Percentiles rank a stretch among this genome's conserved stretches.
Conservation (phyloP, 1,284 basidiomycete species). For the Sanghuangporus baumii region DNA sequence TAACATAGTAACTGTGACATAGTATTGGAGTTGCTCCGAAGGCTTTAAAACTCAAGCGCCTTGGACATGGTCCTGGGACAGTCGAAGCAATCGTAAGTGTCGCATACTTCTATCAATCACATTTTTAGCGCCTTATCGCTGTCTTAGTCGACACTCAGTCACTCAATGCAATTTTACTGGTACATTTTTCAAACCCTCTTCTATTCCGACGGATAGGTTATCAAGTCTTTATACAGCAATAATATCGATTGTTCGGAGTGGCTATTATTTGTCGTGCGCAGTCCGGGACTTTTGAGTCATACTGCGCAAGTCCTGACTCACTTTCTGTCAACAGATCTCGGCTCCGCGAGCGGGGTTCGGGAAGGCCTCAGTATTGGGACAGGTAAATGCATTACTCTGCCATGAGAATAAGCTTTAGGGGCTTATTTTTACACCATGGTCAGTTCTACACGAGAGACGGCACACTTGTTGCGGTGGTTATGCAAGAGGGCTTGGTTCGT, state of each 20-base stretch:
- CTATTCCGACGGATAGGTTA: background rate
- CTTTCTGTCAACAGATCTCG: slow-evolving; percentile 42
- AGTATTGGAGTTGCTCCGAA: slow-evolving; percentile 65
- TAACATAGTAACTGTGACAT: slow-evolving; percentile 14
- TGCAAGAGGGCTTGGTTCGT: slow-evolving; percentile 74
- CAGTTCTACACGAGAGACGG: slow-evolving; percentile 73
- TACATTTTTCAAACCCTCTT: slow-evolving; percentile 23
- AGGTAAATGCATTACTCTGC: slow-evolving; percentile 37
- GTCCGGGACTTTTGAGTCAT: background rate
- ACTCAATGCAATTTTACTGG: slow-evolving; percentile 81
- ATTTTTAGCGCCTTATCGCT: background rate
- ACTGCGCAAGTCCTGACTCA: slow-evolving; percentile 6
- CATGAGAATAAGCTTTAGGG: background rate
- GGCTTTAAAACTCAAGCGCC: slow-evolving; percentile 55
- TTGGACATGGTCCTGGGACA: slow-evolving; percentile 40
- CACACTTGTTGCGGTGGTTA: slow-evolving; percentile 67
- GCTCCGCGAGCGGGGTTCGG: slow-evolving; percentile 64
- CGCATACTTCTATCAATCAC: background rate
- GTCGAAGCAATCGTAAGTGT: slow-evolving; percentile 66
- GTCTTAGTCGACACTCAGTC: slow-evolving; percentile 72
- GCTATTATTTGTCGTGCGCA: slow-evolving; percentile 70
- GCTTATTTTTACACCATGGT: background rate
- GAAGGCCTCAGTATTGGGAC: slow-evolving; percentile 67
- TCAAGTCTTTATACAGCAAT: background rate
- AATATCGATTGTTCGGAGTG: slow-evolving; percentile 72